Percentiles rank a stretch among this genome's conserved stretches.
Conservation (phyloP, 495 filamentous ascomycete species). For the Staphylotrichum tortipilum region DNA sequence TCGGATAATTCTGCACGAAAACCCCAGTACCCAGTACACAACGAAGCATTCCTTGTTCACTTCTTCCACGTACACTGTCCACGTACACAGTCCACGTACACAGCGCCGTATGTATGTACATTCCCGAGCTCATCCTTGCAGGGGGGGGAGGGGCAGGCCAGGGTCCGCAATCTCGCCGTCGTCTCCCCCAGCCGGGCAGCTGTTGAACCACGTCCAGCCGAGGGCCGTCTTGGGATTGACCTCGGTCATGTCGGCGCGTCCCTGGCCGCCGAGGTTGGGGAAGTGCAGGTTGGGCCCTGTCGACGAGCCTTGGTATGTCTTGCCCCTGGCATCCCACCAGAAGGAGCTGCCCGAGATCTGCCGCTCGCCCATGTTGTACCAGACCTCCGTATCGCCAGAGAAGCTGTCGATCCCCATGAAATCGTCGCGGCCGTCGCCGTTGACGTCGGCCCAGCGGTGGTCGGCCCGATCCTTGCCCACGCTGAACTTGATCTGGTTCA, state of each 20-base stretch:
- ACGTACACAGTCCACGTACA: no score
- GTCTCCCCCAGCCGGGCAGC: not conserved
- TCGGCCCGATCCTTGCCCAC: conserved; percentile 17
- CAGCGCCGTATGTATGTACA: no score
- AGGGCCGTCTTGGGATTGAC: not conserved
- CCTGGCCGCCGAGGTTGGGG: conserved; percentile 10
- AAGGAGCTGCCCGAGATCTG: conserved; percentile 1
- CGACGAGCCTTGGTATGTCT: not conserved
- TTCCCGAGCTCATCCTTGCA: no score
- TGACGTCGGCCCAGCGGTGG: conserved; percentile 22
- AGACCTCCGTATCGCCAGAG: not conserved
- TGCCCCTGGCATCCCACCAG: conserved; percentile 1
- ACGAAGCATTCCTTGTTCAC: no score
- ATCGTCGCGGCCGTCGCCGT: conserved; percentile 21
- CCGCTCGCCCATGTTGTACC: conserved; percentile 5
- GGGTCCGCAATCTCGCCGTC: not conserved
- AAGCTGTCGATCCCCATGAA: conserved; percentile 22
- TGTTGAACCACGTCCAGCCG: conserved; percentile 11
- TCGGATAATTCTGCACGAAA: no score
- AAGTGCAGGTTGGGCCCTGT: conserved; percentile 3
- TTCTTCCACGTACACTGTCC: no score
- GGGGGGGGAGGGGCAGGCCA: not conserved
- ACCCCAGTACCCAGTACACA: no score
- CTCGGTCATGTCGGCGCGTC: conserved; percentile 10
- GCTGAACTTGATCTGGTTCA: conserved; percentile 18